These are phyloP conservation scores for Trichoderma brevicompactum DNA, from an alignment of 2,329 filamentous ascomycete species.

Conservation along the genomic window DNA sequence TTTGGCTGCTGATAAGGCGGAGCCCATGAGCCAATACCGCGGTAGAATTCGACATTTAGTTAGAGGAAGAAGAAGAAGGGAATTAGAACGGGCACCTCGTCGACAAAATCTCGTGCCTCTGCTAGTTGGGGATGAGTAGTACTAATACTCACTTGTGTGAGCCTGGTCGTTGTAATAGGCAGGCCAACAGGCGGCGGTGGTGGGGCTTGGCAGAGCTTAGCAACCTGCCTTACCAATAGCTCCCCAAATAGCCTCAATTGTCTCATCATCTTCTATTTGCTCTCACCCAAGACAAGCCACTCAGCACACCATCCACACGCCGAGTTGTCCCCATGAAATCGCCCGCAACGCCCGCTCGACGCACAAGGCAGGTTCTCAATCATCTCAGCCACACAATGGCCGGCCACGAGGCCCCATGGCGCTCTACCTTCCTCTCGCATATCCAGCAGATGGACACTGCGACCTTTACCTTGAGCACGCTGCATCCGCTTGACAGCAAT, in stretches of 20 bases:
- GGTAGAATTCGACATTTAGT: no score
- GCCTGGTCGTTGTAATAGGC: not conserved
- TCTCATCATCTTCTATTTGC: not conserved
- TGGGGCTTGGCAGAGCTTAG: not conserved
- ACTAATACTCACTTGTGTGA: not conserved
- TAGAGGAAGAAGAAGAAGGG: no score
- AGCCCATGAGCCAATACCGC: no score
- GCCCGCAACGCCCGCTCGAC: constrained; percentile 31
- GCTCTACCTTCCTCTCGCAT: constrained; percentile 56
- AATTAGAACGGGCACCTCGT: no score
- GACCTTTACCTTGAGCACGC: constrained; percentile 56
- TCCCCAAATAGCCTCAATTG: constrained; percentile 11
- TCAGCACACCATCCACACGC: not conserved
- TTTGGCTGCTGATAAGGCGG: no score
- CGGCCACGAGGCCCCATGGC: constrained; percentile 56
- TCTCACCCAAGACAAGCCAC: not conserved
- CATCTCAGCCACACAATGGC: constrained; percentile 40
- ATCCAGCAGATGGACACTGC: constrained; percentile 52
- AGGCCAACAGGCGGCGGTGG: not conserved
- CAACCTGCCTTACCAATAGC: no score
- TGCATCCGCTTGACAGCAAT: constrained; percentile 49
- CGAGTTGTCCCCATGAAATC: constrained; percentile 31
- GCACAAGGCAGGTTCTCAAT: constrained; percentile 37
- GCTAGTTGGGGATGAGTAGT: no score
- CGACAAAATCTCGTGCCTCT: no score